Conservation (phyloP, 106 monocot species). For the Dactylorhiza incarnata region DNA sequence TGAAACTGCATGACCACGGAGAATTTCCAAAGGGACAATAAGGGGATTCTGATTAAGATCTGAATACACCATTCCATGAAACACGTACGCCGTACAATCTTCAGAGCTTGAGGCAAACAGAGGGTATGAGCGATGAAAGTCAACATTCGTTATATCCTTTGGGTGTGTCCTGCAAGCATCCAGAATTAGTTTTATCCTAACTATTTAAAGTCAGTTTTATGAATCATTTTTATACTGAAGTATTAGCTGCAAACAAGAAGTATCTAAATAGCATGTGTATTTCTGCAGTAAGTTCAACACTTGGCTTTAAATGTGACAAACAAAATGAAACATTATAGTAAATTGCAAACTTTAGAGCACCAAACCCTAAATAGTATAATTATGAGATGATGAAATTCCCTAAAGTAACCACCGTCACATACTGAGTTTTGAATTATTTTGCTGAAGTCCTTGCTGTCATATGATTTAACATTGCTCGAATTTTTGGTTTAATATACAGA, state of each 20-base stretch:
- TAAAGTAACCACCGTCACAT: not conserved
- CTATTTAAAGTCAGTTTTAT: too few relatives aligned
- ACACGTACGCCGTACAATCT: slow-evolving; percentile 82
- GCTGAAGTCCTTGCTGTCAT: too few relatives aligned
- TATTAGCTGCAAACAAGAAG: not conserved
- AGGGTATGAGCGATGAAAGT: slow-evolving; percentile 85
- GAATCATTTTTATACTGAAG: too few relatives aligned
- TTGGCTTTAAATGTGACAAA: not conserved
- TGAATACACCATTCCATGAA: slow-evolving; percentile 94
- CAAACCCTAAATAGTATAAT: not conserved
- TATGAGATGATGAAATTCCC: not conserved
- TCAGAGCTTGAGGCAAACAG: slow-evolving; percentile 92
- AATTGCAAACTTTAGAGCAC: not conserved
- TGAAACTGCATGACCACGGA: slow-evolving; percentile 57
- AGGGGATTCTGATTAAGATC: slow-evolving; percentile 97
- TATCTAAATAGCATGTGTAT: not conserved
- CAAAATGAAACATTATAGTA: not conserved
- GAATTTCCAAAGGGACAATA: slow-evolving; percentile 95
- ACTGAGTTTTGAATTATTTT: not conserved
- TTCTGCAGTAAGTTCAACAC: not conserved
- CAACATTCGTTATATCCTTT: slow-evolving; percentile 88
- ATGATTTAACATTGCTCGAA: too few relatives aligned
- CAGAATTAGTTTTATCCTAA: not conserved
- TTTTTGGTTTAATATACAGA: too few relatives aligned
- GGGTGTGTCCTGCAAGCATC: slow-evolving; percentile 48